A percentile compares a stretch with the other conserved stretches of the same genome.
Conservation (phyloP, 495 filamentous ascomycete species). For the Lentithecium fluviatile region DNA sequence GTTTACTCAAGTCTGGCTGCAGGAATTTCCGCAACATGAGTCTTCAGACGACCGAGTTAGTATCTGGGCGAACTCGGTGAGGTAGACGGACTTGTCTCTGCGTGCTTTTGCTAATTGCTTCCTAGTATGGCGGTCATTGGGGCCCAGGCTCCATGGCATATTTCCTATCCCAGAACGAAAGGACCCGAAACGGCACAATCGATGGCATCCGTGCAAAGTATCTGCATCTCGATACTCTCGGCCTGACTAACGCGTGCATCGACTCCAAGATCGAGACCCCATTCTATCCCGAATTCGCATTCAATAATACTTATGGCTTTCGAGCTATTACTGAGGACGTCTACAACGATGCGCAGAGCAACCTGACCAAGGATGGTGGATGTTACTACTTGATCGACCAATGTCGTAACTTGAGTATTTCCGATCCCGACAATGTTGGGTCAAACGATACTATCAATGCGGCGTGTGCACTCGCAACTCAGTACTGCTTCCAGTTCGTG, state of each 20-base stretch:
- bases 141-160: constrained; percentile 39
- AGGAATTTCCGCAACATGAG: constrained; percentile 20
- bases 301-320: constrained; percentile 30
- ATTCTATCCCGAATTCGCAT: constrained; percentile 22
- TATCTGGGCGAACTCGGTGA: constrained; percentile 26
- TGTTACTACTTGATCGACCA: constrained; percentile 19
- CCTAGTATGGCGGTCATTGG: constrained; percentile 26
- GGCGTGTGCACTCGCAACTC: constrained; percentile 11
- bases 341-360: constrained; percentile 4
- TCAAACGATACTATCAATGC: constrained; percentile 15
- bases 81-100: background rate
- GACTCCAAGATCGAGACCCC: constrained; percentile 15
- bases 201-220: constrained; percentile 4
- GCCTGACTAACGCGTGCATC: constrained; percentile 22
- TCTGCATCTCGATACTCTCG: constrained; percentile 27
- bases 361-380: constrained; percentile 9
- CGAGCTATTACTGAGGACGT: constrained; percentile 39
- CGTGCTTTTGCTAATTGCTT: constrained; percentile 2
- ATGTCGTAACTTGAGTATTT: constrained; percentile 32
- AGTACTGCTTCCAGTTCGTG: constrained; percentile 15
- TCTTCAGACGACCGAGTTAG: constrained; percentile 21
- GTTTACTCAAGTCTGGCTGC: constrained; percentile 22
- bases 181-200: constrained; percentile 38
- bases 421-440: constrained; percentile 8
- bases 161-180: constrained; percentile 63